phyloP scores from a whole-genome alignment of 2,329 filamentous ascomycete genomes.

The Paracoccidioides brasiliensis region DNA sequence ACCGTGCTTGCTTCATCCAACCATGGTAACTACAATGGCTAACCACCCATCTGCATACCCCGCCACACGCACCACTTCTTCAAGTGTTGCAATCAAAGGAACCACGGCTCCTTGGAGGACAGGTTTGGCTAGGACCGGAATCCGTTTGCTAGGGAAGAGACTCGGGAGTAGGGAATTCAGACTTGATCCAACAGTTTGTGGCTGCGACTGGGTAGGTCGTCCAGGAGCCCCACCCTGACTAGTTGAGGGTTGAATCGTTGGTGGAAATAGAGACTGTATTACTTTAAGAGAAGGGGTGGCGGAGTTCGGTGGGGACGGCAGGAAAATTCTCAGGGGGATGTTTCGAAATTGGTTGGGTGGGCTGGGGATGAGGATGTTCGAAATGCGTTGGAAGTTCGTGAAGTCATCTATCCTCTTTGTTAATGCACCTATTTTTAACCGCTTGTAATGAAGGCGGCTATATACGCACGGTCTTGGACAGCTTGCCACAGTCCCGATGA shows the following conservation, averaged over 20 bases:
- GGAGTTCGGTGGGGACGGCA: constrained; percentile 51
- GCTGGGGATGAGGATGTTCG: constrained; percentile 59
- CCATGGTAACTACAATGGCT: constrained; percentile 65
- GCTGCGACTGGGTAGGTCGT: constrained; percentile 25
- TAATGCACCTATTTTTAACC: not conserved
- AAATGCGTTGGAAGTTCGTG: constrained; percentile 56
- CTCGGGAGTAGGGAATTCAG: constrained; percentile 62
- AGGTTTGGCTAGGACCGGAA: constrained; percentile 69
- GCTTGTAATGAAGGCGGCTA: not conserved
- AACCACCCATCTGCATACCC: constrained; percentile 90
- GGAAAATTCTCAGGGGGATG: constrained; percentile 78
- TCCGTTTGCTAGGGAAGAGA: constrained; percentile 76
- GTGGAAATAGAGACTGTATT: constrained; percentile 60
- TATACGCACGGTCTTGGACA: constrained; percentile 53
- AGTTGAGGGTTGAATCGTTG: constrained; percentile 27
- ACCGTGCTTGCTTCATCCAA: constrained; percentile 30
- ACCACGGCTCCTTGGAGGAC: constrained; percentile 75
- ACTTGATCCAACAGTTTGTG: constrained; percentile 62
- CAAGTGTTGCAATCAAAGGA: constrained; percentile 65
- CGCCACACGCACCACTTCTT: constrained; percentile 69
- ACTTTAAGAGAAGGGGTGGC: constrained; percentile 44
- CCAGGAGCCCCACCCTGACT: constrained; percentile 11
- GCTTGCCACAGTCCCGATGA: constrained; percentile 72
- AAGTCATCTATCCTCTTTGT: constrained; percentile 49
- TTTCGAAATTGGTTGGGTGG: constrained; percentile 59